phyloP scores from a whole-genome alignment of 495 filamentous ascomycete genomes.

The Paragyromitra xinjiangensis region DNA sequence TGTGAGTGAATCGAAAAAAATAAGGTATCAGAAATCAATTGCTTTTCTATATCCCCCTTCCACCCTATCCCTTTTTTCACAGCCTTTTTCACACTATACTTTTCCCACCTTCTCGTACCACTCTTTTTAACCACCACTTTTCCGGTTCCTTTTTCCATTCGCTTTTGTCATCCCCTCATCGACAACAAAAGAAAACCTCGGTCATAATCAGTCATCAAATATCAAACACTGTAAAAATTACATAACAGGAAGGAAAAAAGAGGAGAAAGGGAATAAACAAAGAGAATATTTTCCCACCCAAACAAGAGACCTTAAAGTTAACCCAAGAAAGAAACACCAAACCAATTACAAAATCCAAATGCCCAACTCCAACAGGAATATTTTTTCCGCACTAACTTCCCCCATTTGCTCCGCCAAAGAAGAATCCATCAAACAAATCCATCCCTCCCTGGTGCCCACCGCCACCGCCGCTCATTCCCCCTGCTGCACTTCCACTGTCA shows the following conservation, averaged over 20 bases:
- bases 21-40: conserved; percentile 31
- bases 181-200: conserved; percentile 2
- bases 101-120: neutral
- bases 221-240: conserved; percentile 24
- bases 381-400: conserved; percentile 17
- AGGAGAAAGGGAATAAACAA: conserved; percentile 9
- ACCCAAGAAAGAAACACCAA: conserved; percentile 19
- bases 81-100: conserved; percentile 2
- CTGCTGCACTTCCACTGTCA: conserved; percentile 58
- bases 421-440: conserved; percentile 91
- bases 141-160: conserved; percentile 26
- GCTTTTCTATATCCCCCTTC: conserved; percentile 19
- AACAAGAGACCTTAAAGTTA: conserved; percentile 31
- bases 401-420: conserved; percentile 69
- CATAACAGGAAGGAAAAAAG: neutral
- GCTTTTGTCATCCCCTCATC: conserved; percentile 9
- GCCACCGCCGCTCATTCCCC: conserved; percentile 40
- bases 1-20: neutral
- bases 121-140: conserved; percentile 25
- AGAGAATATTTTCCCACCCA: conserved; percentile 23
- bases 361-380: conserved; percentile 36
- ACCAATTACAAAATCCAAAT: conserved; percentile 20
- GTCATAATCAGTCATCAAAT: conserved; percentile 11
- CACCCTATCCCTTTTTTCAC: conserved; percentile 1
- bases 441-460: conserved; percentile 61